phyloP scores from a whole-genome alignment of 2,329 filamentous ascomycete species.

The Daldinia sp. region DNA sequence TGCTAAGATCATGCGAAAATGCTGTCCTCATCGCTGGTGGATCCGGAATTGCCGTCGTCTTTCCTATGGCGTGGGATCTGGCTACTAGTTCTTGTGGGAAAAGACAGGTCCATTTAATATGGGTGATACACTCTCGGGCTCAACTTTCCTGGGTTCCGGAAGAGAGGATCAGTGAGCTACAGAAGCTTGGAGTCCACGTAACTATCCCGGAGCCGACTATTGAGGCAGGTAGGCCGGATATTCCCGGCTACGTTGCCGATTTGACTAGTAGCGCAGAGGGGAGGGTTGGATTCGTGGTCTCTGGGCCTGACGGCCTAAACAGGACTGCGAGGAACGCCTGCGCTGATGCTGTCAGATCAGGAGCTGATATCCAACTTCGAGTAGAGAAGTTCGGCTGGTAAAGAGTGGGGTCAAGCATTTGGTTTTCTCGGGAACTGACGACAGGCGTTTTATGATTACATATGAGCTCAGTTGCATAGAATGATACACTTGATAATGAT shows the following conservation, averaged over 20 bases:
- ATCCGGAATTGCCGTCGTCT: constrained; percentile 73
- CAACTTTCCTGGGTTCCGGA: constrained; percentile 67
- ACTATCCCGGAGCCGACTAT: constrained; percentile 66
- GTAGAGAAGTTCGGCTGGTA: constrained; percentile 79
- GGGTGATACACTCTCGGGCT: constrained; percentile 66
- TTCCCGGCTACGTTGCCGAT: constrained; percentile 57
- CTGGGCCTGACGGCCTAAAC: constrained; percentile 72
- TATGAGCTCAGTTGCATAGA: neutral
- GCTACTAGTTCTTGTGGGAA: constrained; percentile 45
- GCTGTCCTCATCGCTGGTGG: constrained; percentile 72
- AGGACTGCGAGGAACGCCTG: constrained; percentile 70
- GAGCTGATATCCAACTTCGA: constrained; percentile 63
- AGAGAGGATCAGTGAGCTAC: constrained; percentile 62
- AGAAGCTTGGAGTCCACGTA: constrained; percentile 63
- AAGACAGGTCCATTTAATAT: constrained; percentile 64
- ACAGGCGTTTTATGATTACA: constrained; percentile 15
- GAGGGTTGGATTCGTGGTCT: constrained; percentile 58
- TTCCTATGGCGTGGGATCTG: constrained; percentile 69
- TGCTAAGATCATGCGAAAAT: constrained; percentile 62
- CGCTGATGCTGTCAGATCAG: constrained; percentile 61
- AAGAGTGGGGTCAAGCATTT: constrained; percentile 17
- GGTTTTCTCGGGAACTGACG: neutral
- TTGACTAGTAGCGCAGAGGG: constrained; percentile 49
- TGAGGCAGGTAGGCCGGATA: constrained; percentile 66
- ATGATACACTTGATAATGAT: constrained; percentile 5